Base-by-base conservation (phyloP, 306 rosid genomes). In the Trifolium subterraneum region DNA sequence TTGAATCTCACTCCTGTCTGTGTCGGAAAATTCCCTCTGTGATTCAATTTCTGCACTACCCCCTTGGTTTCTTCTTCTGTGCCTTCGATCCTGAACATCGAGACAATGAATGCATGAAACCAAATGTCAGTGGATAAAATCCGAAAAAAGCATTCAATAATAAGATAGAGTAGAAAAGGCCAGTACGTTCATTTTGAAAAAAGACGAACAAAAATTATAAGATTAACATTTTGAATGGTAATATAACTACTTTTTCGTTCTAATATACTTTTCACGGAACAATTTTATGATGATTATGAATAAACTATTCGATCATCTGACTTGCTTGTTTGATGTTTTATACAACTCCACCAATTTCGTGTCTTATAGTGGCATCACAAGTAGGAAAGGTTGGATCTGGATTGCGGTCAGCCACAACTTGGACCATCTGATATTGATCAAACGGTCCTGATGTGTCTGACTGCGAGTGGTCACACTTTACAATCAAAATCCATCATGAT, bases 41-140 rank as follows among this genome's bases (percentile, higher is more conserved):
- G 93, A 85, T 38, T 92, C 97, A 8, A 84, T 88, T 82, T 92
- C 97, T 77, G 74, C 83, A 84, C 91, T 90, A 22, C 76, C 84
- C 1, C 75, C 96, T 78, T 81, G 86, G 42, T 79, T 84, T 86
- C 96, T 83, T 87, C 96, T 87, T 67, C 96, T 76, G 75, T 78
- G 84, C 85, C 98, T 88, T 74, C 96, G 90, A 75, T 92, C 96
- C 98, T 92, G 93, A 80, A 68, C 61, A 78, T 66, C 36, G 35
- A 38, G 0, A 44, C 35, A 15, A 75, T 66, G 39, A 65, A 19
- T 22, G 25, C 10, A 13, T 4, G 44, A 39, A 36, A 31, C 62
- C 67, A 70, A 66, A 27, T 33, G 51, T 15, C n/a, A 52, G 14
- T 45, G 16, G 11, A 59, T 59, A 13, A 64, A 9, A 73, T n/a